Percentiles rank a stretch among this genome's conserved stretches.
Evolutionary conservation across 2,329 filamentous ascomycete genomes (phyloP).

Genomic region (Fusarium fujikuroi): DNA sequence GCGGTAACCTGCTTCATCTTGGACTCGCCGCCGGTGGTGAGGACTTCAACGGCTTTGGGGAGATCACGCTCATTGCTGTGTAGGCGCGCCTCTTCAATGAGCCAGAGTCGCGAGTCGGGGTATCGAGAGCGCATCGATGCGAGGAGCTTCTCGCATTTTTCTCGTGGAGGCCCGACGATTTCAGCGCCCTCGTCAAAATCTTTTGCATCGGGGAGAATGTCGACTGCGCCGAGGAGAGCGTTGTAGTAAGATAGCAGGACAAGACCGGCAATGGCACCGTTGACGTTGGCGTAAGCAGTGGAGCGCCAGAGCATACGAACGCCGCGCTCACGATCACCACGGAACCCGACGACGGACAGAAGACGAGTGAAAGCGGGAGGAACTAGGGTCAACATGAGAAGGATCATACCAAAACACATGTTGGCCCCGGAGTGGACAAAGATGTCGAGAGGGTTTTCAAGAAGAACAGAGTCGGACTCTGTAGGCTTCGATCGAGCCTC

Average conservation of each 20-base stretch:
- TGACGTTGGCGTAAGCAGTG: conserved; percentile 85
- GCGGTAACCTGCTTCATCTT: conserved; percentile 90
- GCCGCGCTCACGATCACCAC: conserved; percentile 85
- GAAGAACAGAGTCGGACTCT: conserved; percentile 69
- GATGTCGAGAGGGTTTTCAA: conserved; percentile 80
- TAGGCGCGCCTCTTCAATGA: conserved; percentile 86
- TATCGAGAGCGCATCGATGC: conserved; percentile 80
- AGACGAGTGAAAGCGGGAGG: conserved; percentile 91
- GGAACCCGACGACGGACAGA: conserved; percentile 89
- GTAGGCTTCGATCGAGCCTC: conserved; percentile 48
- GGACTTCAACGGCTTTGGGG: conserved; percentile 72
- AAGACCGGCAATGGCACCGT: conserved; percentile 89
- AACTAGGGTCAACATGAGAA: conserved; percentile 90
- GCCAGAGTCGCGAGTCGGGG: conserved; percentile 85
- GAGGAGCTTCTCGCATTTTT: conserved; percentile 74
- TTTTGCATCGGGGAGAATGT: conserved; percentile 76
- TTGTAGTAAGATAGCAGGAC: conserved; percentile 89
- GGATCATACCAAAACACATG: conserved; percentile 88
- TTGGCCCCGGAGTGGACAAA: conserved; percentile 91
- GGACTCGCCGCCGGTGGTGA: conserved; percentile 69
- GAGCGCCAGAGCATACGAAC: conserved; percentile 91
- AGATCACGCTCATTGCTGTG: conserved; percentile 74
- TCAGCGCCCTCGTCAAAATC: conserved; percentile 66
- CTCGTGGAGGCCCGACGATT: conserved; percentile 76
- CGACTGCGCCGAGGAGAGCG: conserved; percentile 83